Conservation (phyloP, 148 eudicot species). For the Cornus florida region DNA sequence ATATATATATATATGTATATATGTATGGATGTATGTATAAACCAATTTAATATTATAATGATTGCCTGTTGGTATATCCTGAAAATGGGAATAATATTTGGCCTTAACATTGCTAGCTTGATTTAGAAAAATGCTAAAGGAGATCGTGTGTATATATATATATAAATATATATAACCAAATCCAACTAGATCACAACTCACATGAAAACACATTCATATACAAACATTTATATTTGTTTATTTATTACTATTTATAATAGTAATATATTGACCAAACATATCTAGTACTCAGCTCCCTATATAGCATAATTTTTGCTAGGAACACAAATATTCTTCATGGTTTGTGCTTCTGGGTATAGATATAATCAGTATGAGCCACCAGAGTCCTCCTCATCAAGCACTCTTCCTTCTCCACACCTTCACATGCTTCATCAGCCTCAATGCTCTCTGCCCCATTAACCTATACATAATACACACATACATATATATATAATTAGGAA, state of each 20-base stretch:
- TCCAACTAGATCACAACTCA: too few relatives aligned
- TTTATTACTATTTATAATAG: too few relatives aligned
- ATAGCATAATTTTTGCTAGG: not conserved
- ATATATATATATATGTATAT: too few relatives aligned
- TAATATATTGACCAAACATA: too few relatives aligned
- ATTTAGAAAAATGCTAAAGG: not conserved
- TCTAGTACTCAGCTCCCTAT: not conserved
- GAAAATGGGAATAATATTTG: not conserved
- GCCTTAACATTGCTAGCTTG: not conserved
- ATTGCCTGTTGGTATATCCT: not conserved
- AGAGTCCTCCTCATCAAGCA: conserved; percentile 24
- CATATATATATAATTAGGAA: not conserved
- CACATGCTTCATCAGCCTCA: conserved; percentile 11
- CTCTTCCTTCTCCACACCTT: conserved; percentile 23
- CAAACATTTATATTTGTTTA: not conserved
- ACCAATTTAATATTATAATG: not conserved
- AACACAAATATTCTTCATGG: not conserved
- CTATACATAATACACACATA: not conserved
- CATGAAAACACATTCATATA: not conserved
- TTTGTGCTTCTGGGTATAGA: conserved; percentile 1
- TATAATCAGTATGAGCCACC: conserved; percentile 13
- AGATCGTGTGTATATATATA: too few relatives aligned
- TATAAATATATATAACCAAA: too few relatives aligned
- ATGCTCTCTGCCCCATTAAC: not conserved
- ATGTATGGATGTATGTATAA: too few relatives aligned